A percentile compares a stretch with the other conserved stretches of the same genome.
These are phyloP conservation scores for Otatea glauca DNA, from an alignment of 176 grass and related monocot genomes.

Conservation along the genomic window DNA sequence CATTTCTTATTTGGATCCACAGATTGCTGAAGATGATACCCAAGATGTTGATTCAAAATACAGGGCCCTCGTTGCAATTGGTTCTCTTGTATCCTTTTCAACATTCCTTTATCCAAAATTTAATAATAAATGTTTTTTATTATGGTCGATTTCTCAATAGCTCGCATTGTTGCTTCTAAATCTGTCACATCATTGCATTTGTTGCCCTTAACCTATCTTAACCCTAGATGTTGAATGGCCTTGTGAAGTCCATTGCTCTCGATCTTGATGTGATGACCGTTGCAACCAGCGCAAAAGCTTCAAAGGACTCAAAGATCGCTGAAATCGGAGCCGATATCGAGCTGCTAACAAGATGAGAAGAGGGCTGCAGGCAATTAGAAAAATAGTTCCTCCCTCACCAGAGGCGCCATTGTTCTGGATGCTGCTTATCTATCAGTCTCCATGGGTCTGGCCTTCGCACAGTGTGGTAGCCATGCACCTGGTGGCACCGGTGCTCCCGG, in stretches of 20 bases:
- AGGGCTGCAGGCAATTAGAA: not conserved
- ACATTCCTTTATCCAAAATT: not conserved
- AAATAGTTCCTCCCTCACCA: not conserved
- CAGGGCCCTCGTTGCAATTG: slow-evolving; percentile 79
- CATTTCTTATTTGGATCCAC: slow-evolving; percentile 51
- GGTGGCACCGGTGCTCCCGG: not conserved
- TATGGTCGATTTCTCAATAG: not conserved
- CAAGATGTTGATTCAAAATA: slow-evolving; percentile 88
- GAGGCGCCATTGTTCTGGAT: not conserved
- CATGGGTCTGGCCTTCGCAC: not conserved
- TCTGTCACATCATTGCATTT: not conserved
- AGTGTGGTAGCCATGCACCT: not conserved
- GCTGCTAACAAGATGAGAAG: slow-evolving; percentile 63
- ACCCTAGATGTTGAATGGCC: slow-evolving; percentile 82
- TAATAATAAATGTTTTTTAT: slow-evolving; percentile 4
- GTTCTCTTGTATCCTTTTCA: slow-evolving; percentile 92
- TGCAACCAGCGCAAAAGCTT: slow-evolving; percentile 66
- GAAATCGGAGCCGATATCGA: slow-evolving; percentile 87
- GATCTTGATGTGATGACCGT: slow-evolving; percentile 83
- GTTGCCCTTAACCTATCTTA: slow-evolving; percentile 55
- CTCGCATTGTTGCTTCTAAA: not conserved
- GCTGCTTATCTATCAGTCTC: not conserved
- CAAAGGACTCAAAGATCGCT: slow-evolving; percentile 72
- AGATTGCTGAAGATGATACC: slow-evolving; percentile 83
- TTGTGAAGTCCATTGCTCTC: slow-evolving; percentile 86